These are phyloP conservation scores for Hortaea werneckii DNA, from an alignment of 2,329 filamentous ascomycete genomes.

Conservation along the genomic window DNA sequence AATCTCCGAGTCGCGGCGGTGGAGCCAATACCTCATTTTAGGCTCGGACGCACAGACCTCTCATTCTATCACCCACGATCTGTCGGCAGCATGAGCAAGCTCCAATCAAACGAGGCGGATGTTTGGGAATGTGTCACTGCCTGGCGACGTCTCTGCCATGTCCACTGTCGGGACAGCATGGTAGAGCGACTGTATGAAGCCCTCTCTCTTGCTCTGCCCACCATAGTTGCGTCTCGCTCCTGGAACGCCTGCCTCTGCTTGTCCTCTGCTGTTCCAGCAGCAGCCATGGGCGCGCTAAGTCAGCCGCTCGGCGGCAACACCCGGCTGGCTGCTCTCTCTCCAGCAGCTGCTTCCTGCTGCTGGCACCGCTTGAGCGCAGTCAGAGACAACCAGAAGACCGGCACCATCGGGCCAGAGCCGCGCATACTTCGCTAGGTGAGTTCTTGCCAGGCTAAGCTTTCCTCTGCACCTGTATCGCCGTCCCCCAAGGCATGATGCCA, in stretches of 20 bases:
- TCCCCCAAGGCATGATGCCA: background rate
- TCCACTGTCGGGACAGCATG: background rate
- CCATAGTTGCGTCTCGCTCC: no score
- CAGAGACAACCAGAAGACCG: background rate
- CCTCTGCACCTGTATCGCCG: background rate
- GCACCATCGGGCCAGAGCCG: background rate
- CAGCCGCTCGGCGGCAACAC: background rate
- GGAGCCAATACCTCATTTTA: background rate
- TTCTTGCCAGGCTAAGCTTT: background rate
- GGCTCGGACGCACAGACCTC: background rate
- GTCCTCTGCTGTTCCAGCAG: background rate
- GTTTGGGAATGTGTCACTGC: slow-evolving; percentile 1
- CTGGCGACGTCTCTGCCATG: background rate
- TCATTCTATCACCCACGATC: background rate
- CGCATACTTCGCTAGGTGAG: background rate
- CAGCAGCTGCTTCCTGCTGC: no score
- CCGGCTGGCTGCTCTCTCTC: background rate
- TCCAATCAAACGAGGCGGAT: background rate
- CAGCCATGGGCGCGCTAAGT: background rate
- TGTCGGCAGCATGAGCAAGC: background rate
- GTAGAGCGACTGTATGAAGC: background rate
- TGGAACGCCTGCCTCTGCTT: no score
- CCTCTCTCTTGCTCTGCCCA: background rate
- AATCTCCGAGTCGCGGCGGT: no score
- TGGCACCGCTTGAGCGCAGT: no score